phyloP scores from a whole-genome alignment of 2,329 filamentous ascomycete species.

The Botryotinia narcissicola region DNA sequence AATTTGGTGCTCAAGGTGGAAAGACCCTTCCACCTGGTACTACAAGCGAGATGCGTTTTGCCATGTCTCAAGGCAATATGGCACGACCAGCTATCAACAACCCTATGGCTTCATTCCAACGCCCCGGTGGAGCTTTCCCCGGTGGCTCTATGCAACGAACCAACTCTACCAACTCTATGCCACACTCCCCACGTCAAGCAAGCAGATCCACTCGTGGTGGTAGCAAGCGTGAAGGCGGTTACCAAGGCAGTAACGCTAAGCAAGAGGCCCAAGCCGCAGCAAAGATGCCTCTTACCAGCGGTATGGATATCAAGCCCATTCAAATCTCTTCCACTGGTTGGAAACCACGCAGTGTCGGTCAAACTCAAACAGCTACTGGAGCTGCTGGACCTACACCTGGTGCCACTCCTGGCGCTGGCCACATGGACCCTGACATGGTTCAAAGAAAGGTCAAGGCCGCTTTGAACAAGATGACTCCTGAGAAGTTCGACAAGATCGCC shows the following conservation, averaged over 20 bases:
- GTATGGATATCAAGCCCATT: constrained; percentile 78
- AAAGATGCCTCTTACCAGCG: constrained; percentile 87
- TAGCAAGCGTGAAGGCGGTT: constrained; percentile 57
- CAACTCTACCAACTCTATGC: constrained; percentile 55
- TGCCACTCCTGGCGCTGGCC: constrained; percentile 47
- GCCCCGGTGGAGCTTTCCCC: constrained; percentile 62
- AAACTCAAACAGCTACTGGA: constrained; percentile 40
- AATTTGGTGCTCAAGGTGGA: constrained; percentile 55
- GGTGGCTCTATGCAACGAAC: constrained; percentile 62
- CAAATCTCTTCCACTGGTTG: constrained; percentile 72
- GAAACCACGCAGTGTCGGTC: constrained; percentile 76
- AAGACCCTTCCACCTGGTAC: constrained; percentile 70
- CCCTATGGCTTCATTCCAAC: constrained; percentile 59
- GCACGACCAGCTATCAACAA: constrained; percentile 52
- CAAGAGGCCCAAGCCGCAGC: constrained; percentile 71
- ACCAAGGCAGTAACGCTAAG: constrained; percentile 44
- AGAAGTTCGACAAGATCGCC: constrained; percentile 96
- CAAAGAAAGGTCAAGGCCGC: constrained; percentile 98
- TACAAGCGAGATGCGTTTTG: constrained; percentile 75
- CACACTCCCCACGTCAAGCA: constrained; percentile 66
- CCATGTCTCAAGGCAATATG: constrained; percentile 56
- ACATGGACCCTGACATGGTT: constrained; percentile 87
- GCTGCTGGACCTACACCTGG: constrained; percentile 46
- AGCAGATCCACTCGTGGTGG: constrained; percentile 61
- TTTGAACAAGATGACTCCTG: constrained; percentile 99